Evolutionary conservation across 108 stramenopile species (phyloP).

Genomic region (Chaetoceros muelleri): DNA sequence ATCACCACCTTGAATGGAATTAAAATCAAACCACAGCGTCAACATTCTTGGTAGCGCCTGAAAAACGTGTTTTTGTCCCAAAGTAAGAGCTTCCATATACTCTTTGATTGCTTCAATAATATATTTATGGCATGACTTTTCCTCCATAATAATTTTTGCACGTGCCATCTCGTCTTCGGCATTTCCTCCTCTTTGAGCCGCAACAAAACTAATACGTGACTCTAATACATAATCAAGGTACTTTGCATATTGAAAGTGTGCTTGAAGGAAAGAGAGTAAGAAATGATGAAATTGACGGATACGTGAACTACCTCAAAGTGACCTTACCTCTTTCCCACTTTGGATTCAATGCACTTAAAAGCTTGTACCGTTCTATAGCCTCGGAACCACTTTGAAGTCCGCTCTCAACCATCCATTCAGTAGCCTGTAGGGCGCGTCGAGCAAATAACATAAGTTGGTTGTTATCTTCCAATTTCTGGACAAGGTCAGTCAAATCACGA

Average conservation of each 20-base stretch:
- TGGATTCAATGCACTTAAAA: constrained; percentile 48
- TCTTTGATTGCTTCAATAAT: constrained; percentile 52
- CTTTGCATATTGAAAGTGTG: constrained; percentile 72
- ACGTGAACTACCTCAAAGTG: neutral
- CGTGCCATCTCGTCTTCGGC: constrained; percentile 34
- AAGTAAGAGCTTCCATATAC: constrained; percentile 52
- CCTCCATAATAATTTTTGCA: constrained; percentile 20
- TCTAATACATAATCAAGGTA: constrained; percentile 56
- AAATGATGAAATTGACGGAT: constrained; percentile 3
- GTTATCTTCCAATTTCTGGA: constrained; percentile 5
- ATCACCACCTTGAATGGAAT: constrained; percentile 18
- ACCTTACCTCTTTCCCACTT: constrained; percentile 73
- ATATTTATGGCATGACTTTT: constrained; percentile 57
- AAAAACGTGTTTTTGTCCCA: constrained; percentile 71
- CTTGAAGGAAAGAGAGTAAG: constrained; percentile 8
- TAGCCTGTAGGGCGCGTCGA: constrained; percentile 45
- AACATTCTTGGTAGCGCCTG: constrained; percentile 80
- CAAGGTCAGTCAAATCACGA: constrained; percentile 10
- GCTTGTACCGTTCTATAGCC: constrained; percentile 50
- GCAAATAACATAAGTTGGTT: constrained; percentile 20
- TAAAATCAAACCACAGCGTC: constrained; percentile 83
- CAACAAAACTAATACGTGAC: constrained; percentile 34
- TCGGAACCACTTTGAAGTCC: constrained; percentile 61
- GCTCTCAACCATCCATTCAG: constrained; percentile 67
- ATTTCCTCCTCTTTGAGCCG: constrained; percentile 1